phyloP scores from a whole-genome alignment of 2,329 filamentous ascomycete species.

The Neofusicoccum kwambonambiense region DNA sequence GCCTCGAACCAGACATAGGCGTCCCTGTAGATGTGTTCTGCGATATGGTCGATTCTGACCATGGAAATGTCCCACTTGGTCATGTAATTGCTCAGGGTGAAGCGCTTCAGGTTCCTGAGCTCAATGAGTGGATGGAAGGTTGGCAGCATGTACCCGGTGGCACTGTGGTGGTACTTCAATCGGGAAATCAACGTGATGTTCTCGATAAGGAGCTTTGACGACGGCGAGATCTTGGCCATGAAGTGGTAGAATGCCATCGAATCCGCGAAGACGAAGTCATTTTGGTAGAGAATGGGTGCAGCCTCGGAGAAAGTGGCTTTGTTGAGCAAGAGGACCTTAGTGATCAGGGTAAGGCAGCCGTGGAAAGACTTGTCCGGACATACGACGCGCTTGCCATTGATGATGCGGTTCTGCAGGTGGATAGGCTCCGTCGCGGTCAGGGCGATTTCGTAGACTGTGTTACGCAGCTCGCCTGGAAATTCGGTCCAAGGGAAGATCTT shows the following conservation, averaged over 20 bases:
- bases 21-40: too few species aligned
- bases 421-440: not conserved
- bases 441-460: not conserved
- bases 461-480: not conserved
- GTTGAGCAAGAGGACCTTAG: not conserved
- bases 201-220: not conserved
- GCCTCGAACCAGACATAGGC: too few species aligned
- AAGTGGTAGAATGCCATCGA: not conserved
- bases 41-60: too few species aligned
- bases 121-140: too few species aligned
- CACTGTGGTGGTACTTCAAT: too few species aligned
- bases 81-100: too few species aligned
- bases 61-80: too few species aligned
- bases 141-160: too few species aligned
- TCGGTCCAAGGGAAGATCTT: not conserved
- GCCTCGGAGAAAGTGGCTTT: not conserved
- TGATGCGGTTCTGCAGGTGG: not conserved
- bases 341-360: not conserved
- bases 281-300: not conserved
- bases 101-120: too few species aligned
- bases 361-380: not conserved
- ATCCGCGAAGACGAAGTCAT: not conserved
- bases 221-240: not conserved
- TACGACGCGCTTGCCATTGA: not conserved
- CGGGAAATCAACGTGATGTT: not conserved